Evolutionary conservation across 371 early-diverging fungal genomes (phyloP).

Genomic region (Lichtheimia ornata): DNA sequence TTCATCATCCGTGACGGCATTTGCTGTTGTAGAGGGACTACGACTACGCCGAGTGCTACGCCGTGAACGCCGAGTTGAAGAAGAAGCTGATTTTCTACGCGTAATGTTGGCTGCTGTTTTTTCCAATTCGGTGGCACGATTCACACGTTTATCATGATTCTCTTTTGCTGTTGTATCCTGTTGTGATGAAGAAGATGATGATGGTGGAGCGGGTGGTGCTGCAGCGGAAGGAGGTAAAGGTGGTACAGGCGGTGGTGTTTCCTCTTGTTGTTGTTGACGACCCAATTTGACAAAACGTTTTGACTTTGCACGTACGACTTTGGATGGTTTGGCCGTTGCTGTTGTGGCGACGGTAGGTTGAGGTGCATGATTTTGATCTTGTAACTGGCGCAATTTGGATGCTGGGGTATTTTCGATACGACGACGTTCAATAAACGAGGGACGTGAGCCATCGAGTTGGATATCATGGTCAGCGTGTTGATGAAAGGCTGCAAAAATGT

Average conservation of each 20-base stretch:
- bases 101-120: conserved; percentile 24
- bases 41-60: conserved; percentile 28
- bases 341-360: conserved; percentile 1
- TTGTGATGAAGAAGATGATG: conserved; percentile 3
- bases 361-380: conserved; percentile 16
- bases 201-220: neutral
- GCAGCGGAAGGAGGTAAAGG: neutral
- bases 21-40: conserved; percentile 13
- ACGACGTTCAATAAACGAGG: conserved; percentile 54
- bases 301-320: conserved; percentile 20
- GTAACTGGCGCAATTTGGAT: neutral
- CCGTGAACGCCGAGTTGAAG: conserved; percentile 21
- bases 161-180: conserved; percentile 16
- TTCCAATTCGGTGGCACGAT: conserved; percentile 49
- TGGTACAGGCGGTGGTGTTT: conserved; percentile 1
- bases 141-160: conserved; percentile 34
- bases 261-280: conserved; percentile 14
- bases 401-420: conserved; percentile 21
- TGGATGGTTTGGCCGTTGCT: conserved; percentile 2
- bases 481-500: conserved; percentile 55
- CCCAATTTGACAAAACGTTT: conserved; percentile 42
- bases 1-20: neutral
- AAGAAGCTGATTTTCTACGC: conserved; percentile 21
- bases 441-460: conserved; percentile 58
- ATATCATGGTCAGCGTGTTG: conserved; percentile 47